Conservation (phyloP, 768 basidiomycete genomes). For the Pholiota microspora region DNA sequence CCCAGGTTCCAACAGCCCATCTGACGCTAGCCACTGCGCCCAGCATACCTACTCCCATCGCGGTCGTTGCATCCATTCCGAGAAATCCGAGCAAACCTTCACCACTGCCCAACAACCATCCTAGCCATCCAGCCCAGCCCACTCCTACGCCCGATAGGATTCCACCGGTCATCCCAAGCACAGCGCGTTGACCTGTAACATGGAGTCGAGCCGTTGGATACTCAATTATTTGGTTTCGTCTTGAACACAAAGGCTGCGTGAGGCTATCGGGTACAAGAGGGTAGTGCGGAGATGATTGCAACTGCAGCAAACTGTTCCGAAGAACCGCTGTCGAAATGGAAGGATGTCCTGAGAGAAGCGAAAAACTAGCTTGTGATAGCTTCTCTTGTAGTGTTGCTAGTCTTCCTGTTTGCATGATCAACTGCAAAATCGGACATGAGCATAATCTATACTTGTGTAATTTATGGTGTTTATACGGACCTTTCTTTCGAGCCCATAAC, state of each 20-base stretch:
- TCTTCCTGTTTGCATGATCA: constrained; percentile 63
- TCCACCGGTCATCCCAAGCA: constrained; percentile 49
- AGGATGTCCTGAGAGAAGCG: constrained; percentile 37
- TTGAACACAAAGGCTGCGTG: constrained; percentile 45
- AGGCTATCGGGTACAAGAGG: constrained; percentile 44
- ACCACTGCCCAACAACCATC: constrained; percentile 41
- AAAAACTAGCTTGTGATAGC: constrained; percentile 38
- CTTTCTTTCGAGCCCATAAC: constrained; percentile 48
- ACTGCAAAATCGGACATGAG: constrained; percentile 33
- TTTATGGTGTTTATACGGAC: constrained; percentile 25
- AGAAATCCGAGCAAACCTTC: constrained; percentile 35
- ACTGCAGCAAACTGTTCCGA: constrained; percentile 55
- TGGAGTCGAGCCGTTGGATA: constrained; percentile 62
- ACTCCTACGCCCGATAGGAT: constrained; percentile 47
- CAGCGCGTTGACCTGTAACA: constrained; percentile 56
- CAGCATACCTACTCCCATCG: constrained; percentile 58
- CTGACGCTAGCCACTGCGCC: constrained; percentile 47
- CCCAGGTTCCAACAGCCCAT: constrained; percentile 69
- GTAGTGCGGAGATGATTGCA: constrained; percentile 44
- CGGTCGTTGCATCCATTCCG: constrained; percentile 53
- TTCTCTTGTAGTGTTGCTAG: constrained; percentile 46
- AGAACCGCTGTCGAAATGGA: constrained; percentile 52
- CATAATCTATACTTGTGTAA: background rate
- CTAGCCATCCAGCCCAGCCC: constrained; percentile 62
- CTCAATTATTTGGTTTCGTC: constrained; percentile 51